Evolutionary conservation across 257 asterid species (phyloP).

Genomic region (Solanum corneliomulleri): DNA sequence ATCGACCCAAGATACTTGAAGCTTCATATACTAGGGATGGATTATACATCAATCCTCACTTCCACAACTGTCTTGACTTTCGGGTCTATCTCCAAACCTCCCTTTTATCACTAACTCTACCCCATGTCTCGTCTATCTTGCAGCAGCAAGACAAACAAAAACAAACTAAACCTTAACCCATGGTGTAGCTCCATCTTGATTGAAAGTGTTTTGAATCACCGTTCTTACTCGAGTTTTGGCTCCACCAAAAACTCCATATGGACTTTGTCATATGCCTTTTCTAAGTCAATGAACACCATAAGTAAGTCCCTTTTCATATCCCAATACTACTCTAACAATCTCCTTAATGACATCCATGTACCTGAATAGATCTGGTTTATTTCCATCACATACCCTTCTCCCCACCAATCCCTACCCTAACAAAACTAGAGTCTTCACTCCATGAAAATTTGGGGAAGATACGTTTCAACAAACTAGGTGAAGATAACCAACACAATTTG

Average conservation of each 20-base stretch:
- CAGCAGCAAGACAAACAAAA: neutral
- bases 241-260: neutral
- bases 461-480: neutral
- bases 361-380: neutral
- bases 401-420: neutral
- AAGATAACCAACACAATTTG: neutral
- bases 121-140: neutral
- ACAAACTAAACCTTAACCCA: neutral
- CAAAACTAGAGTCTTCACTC: neutral
- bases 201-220: neutral
- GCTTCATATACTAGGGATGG: neutral
- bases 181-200: neutral
- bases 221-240: neutral
- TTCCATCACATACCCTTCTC: neutral
- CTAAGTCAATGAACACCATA: neutral
- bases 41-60: neutral
- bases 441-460: neutral
- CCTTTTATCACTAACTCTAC: neutral
- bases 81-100: neutral
- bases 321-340: neutral
- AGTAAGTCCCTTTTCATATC: neutral
- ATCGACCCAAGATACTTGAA: neutral
- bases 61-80: neutral
- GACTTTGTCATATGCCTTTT: neutral
- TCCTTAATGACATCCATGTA: neutral